Conservation (phyloP, 2,329 filamentous ascomycete species). For the Diplodia mutila region DNA sequence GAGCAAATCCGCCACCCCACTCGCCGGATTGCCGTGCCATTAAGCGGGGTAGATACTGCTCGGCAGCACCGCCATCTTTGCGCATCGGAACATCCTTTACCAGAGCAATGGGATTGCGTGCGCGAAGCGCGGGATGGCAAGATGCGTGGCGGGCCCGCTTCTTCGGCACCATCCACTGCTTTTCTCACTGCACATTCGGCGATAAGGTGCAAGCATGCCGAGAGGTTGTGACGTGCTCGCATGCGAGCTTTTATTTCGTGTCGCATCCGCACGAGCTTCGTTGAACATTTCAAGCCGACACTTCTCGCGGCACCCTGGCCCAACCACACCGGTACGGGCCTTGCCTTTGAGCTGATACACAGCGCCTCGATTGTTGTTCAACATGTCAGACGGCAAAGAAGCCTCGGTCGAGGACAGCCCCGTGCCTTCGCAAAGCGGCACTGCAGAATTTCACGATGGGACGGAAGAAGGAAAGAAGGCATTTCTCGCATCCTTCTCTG, state of each 20-base stretch:
- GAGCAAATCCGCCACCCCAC: not conserved
- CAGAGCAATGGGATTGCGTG: not conserved
- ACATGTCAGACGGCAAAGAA: conserved; percentile 1
- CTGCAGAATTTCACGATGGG: conserved; percentile 14
- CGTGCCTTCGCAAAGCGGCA: not conserved
- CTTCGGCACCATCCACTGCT: not conserved
- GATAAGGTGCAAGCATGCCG: not conserved
- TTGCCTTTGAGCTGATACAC: too few species aligned
- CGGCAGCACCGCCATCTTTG: not conserved
- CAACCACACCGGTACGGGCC: not conserved
- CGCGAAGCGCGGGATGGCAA: conserved; percentile 3
- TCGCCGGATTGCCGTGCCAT: not conserved
- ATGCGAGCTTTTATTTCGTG: not conserved
- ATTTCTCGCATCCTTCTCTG: conserved; percentile 32
- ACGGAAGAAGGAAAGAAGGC: conserved; percentile 31
- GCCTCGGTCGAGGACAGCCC: not conserved
- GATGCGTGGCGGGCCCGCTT: not conserved
- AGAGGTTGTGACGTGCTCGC: not conserved
- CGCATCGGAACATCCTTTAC: not conserved
- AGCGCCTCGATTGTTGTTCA: not conserved
- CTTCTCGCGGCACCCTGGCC: not conserved
- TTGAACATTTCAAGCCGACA: not conserved
- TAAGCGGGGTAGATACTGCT: not conserved
- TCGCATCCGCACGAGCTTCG: not conserved
- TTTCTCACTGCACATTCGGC: not conserved